phyloP scores from a whole-genome alignment of 1,284 basidiomycete genomes.

The Sporisorium graminicola region DNA sequence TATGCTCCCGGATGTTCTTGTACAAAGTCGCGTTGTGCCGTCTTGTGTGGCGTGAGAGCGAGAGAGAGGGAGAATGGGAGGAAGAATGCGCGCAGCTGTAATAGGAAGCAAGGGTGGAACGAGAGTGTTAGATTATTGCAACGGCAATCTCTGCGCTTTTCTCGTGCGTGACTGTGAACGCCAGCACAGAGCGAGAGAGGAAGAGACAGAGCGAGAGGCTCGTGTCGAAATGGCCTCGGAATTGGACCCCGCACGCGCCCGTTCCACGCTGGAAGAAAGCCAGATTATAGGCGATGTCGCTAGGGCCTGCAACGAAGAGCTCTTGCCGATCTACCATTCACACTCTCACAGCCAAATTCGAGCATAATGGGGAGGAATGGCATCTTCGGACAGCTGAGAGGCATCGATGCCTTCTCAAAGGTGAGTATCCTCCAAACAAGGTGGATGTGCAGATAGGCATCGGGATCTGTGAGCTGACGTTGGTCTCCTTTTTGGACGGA shows the following conservation, averaged over 20 bases:
- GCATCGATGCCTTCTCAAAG: constrained; percentile 97
- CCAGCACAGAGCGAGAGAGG: too few species aligned
- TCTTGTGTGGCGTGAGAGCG: background rate
- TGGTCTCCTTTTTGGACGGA: background rate
- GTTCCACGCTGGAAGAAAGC: constrained; percentile 44
- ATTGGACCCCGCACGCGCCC: constrained; percentile 24
- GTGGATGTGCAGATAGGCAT: background rate
- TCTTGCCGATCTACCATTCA: background rate
- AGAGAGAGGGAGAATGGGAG: too few species aligned
- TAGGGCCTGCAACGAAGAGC: too few species aligned
- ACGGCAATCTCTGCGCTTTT: background rate
- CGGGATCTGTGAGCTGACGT: constrained; percentile 4
- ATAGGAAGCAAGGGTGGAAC: too few species aligned
- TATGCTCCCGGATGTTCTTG: background rate
- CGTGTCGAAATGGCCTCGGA: too few species aligned
- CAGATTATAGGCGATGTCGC: background rate
- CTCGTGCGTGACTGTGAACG: background rate
- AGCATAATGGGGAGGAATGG: constrained; percentile 57
- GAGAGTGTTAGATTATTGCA: too few species aligned
- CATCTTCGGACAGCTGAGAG: constrained; percentile 63
- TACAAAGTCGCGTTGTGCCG: background rate
- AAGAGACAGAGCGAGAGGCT: too few species aligned
- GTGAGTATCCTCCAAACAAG: constrained; percentile 72
- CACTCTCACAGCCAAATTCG: background rate
- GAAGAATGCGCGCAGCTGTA: too few species aligned